phyloP scores from a whole-genome alignment of 2,329 filamentous ascomycete species.

The Trichoderma koningiopsis region DNA sequence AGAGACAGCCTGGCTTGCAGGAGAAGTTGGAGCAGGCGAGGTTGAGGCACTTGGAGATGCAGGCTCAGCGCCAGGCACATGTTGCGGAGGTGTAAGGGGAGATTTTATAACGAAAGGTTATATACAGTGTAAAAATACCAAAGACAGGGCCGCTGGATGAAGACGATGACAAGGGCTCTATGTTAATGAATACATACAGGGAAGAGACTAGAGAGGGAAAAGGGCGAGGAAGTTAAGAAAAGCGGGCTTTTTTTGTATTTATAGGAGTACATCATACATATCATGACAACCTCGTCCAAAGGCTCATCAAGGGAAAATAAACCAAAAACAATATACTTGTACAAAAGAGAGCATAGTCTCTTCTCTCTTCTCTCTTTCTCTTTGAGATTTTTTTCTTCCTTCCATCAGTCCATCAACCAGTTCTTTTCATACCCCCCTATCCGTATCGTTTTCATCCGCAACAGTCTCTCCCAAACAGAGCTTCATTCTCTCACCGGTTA shows the following conservation, averaged over 20 bases:
- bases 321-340: conserved; percentile 29
- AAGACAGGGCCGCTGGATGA: background rate
- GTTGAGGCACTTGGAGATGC: conserved; percentile 55
- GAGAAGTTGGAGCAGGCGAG: conserved; percentile 52
- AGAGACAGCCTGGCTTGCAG: conserved; percentile 52
- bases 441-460: background rate
- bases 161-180: background rate
- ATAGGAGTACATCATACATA: conserved; percentile 36
- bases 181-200: conserved; percentile 14
- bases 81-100: conserved; percentile 29
- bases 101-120: background rate
- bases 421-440: background rate
- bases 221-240: conserved; percentile 30
- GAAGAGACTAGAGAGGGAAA: background rate
- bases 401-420: background rate
- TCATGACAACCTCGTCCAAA: conserved; percentile 26
- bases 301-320: conserved; percentile 28
- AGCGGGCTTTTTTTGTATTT: conserved; percentile 44
- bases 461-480: background rate
- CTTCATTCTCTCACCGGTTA: conserved; percentile 35
- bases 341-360: conserved; percentile 24
- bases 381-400: background rate
- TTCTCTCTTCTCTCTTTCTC: background rate
- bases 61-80: conserved; percentile 48
- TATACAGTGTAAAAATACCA: background rate